Evolutionary conservation across 2,329 filamentous ascomycete genomes (phyloP), one percentile per base, ranked within the genome.

Genomic region (Monilinia polystroma): DNA sequence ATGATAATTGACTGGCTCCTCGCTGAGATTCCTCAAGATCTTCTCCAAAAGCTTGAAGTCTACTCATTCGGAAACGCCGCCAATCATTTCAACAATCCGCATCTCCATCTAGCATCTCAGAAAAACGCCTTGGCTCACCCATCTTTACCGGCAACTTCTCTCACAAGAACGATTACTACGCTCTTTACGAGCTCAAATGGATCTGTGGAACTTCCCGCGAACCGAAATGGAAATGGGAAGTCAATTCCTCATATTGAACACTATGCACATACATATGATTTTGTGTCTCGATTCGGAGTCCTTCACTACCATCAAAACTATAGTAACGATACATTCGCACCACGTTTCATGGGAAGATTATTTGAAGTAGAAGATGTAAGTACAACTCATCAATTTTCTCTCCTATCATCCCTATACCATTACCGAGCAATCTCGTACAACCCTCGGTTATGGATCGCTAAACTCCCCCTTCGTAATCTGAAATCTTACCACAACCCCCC

Each of bases 41-140:
- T 89, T 4, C 79, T 92, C 7, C 77, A 81, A 2, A 90, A 92
- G 72, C 81, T 93, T 0, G 90, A 94, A 76, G 84, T 94, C 16
- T 89, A 88, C 35, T 93, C 90, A 0, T 94, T 94, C 75, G 91
- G 90, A 38, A 90, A 86, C 67, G 90, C 90, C 0, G 89, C 91
- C 0, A 92, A 92, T 73, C 90, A 93, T 76, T 93, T 92, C 80
- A 93, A 93, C 76, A 92, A 92, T 70, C 91, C 90, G 0, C 83
- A 86, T 70, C 81, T 83, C 3, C 82, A 84, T 67, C 72, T 79
- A 14, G 72, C 77, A 1, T 82, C 81, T 0, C 83, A 86, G 69
- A 71, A 72, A 7, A 71, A 73, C 5, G 76, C 79, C n/a, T 67
- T 75, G n/a, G 72, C 73, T 4, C 75, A 79, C 23, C 81, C 77